These are phyloP conservation scores for Picea glauca DNA, from an alignment of 75 land plant species.

Conservation along the genomic window DNA sequence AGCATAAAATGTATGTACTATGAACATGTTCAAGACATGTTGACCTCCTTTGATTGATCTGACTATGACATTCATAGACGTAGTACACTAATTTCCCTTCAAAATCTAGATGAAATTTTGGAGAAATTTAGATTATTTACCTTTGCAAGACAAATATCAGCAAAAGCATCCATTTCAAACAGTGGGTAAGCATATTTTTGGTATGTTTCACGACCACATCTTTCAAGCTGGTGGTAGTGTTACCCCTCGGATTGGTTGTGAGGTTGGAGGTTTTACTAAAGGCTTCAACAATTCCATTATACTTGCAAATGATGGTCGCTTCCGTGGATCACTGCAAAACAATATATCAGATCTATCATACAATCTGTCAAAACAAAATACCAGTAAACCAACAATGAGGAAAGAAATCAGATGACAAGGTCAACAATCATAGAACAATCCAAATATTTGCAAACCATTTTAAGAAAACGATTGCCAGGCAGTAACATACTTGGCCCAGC, in stretches of 20 bases:
- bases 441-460: neutral
- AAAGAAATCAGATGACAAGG: neutral
- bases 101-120: too few species aligned
- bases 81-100: too few species aligned
- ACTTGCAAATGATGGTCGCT: constrained; percentile 64
- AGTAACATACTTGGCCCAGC: constrained; percentile 62
- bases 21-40: too few species aligned
- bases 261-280: constrained; percentile 16
- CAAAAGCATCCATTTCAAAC: too few species aligned
- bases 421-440: neutral
- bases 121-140: too few species aligned
- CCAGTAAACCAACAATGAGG: neutral
- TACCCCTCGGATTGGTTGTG: constrained; percentile 12
- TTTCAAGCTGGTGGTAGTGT: neutral
- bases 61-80: too few species aligned
- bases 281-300: constrained; percentile 59
- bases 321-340: constrained; percentile 68
- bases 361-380: neutral
- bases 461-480: neutral
- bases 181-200: too few species aligned
- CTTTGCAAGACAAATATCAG: too few species aligned
- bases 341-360: neutral
- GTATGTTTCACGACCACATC: too few species aligned
- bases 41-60: too few species aligned
- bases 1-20: too few species aligned